These are phyloP conservation scores for Penicillium nordicum DNA, from an alignment of 2,329 filamentous ascomycete genomes.

Conservation along the genomic window DNA sequence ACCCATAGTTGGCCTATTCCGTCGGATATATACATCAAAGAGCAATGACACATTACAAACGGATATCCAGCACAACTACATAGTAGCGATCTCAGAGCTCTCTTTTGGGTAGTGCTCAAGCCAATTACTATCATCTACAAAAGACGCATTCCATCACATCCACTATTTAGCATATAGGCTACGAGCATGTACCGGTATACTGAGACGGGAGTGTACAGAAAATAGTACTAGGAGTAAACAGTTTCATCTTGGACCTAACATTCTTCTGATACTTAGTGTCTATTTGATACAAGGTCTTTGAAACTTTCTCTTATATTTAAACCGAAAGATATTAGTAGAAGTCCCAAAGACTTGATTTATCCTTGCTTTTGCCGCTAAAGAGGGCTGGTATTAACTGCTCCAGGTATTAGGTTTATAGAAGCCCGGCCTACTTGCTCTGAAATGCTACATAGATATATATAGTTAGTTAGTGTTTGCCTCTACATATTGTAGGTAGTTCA, in stretches of 20 bases:
- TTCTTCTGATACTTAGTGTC: neutral
- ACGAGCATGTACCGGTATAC: neutral
- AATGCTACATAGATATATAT: neutral
- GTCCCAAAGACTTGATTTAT: no score
- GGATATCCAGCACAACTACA: neutral
- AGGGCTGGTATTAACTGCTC: neutral
- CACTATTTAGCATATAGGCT: neutral
- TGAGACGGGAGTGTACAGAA: neutral
- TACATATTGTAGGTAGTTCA: no score
- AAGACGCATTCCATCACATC: neutral
- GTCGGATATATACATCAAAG: constrained; percentile 1
- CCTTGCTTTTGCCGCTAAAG: neutral
- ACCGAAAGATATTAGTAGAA: neutral
- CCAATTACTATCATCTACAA: neutral
- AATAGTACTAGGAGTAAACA: neutral
- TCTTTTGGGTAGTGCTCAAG: no score
- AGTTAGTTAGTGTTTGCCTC: neutral
- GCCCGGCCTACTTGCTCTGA: neutral
- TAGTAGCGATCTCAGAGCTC: neutral
- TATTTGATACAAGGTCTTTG: neutral
- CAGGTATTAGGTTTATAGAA: neutral
- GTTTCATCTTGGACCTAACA: neutral
- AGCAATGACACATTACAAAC: neutral
- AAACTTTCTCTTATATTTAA: neutral
- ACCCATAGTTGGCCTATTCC: neutral